Evolutionary conservation across 2,329 filamentous ascomycete species (phyloP).

Genomic region (Colletotrichum sansevieriae): DNA sequence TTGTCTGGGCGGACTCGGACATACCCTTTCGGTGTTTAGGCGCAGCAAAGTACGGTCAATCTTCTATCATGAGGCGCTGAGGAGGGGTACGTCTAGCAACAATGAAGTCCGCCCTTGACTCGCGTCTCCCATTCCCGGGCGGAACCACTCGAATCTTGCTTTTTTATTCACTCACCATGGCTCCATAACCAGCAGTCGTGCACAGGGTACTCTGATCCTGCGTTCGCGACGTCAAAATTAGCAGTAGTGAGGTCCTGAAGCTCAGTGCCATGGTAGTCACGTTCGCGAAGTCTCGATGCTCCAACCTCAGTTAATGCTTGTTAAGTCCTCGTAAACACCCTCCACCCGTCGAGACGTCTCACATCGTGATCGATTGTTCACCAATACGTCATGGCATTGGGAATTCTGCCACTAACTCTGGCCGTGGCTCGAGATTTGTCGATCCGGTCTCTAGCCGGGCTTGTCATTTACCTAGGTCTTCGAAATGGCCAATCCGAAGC

Average conservation of each 20-base stretch:
- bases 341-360: too few relatives aligned
- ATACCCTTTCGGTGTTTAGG: slow-evolving; percentile 1
- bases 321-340: too few relatives aligned
- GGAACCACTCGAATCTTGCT: not conserved
- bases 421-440: slow-evolving; percentile 1
- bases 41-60: not conserved
- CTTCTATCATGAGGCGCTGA: not conserved
- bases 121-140: slow-evolving; percentile 15
- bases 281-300: too few relatives aligned
- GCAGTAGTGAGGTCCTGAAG: not conserved
- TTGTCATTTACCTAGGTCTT: not conserved
- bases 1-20: slow-evolving; percentile 15
- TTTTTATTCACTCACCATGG: slow-evolving; percentile 24
- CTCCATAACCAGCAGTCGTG: not conserved
- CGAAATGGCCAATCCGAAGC: slow-evolving; percentile 5
- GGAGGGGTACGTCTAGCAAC: slow-evolving; percentile 20
- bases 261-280: not conserved
- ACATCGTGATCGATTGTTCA: not conserved
- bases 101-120: slow-evolving; percentile 28
- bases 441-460: slow-evolving; percentile 4
- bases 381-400: not conserved
- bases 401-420: not conserved
- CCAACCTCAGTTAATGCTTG: too few relatives aligned
- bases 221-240: too few relatives aligned
- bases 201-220: not conserved